Percentiles rank a stretch among this genome's conserved stretches.
These are phyloP conservation scores for Pseudogymnoascus sp. DNA, from an alignment of 2,329 filamentous ascomycete species.

Conservation along the genomic window DNA sequence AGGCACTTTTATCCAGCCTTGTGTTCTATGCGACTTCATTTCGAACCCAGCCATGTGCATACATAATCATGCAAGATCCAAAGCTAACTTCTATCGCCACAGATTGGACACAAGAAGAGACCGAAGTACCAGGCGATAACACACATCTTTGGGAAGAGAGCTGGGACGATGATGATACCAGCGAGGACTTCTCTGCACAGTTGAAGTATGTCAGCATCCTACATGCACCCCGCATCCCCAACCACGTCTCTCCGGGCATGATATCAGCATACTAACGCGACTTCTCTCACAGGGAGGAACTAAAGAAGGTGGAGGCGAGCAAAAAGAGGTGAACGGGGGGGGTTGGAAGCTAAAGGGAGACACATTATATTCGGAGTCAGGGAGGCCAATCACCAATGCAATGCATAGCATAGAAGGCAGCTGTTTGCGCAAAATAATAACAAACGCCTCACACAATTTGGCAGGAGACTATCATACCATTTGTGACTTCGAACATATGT, in stretches of 20 bases:
- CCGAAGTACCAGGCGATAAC: constrained; percentile 67
- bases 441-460: constrained; percentile 1
- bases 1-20: background rate
- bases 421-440: constrained; percentile 8
- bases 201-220: constrained; percentile 60
- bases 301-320: constrained; percentile 82
- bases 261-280: constrained; percentile 1
- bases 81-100: constrained; percentile 11
- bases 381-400: constrained; percentile 3
- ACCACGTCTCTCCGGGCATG: background rate
- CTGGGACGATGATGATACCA: constrained; percentile 98
- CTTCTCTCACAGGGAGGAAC: constrained; percentile 58
- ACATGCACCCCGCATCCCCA: background rate
- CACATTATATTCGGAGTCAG: constrained; percentile 7
- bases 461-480: background rate
- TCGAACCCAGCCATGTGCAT: background rate
- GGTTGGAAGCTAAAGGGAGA: constrained; percentile 21
- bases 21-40: background rate
- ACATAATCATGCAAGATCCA: background rate
- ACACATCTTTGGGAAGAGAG: constrained; percentile 97
- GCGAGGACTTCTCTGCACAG: constrained; percentile 91
- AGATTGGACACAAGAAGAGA: constrained; percentile 94
- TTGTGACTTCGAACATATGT: constrained; percentile 1
- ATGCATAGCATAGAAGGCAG: constrained; percentile 7
- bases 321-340: constrained; percentile 47